Evolutionary conservation across 148 eudicot genomes (phyloP), one percentile per base, ranked within the genome.

Genomic region (Polygonum maritimum): DNA sequence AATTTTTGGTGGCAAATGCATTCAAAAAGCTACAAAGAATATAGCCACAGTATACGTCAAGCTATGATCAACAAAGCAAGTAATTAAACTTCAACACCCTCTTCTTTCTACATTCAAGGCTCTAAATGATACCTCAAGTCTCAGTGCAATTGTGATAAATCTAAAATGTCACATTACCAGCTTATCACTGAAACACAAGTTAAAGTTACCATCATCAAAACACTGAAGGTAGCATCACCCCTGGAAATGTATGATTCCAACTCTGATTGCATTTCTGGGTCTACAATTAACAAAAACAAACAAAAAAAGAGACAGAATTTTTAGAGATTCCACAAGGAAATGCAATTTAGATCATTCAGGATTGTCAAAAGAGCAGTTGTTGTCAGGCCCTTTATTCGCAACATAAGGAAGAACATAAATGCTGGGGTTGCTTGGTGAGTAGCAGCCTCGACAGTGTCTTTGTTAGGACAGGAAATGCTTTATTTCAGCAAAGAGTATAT

Each of bases 211-310:
- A 92, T 88, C 63, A 88, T 77, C 65, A 78, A 81, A 48, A 94
- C 87, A 54, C 65, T 80, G 82, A 92, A 94, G 76, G 79, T 74
- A 44, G 96, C 98, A 79, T 87, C 85, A 63, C 97, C 93, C 75
- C 78, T 86, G 69, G 88, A 88, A 67, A 87, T 75, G 73, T 88
- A 78, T 4, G 87, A 80, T 82, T 90, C 88, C 47, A 94, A 89
- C 85, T 92, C 96, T 80, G 81, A 80, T 77, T 92, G 93, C 97
- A 94, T 94, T 48, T 90, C 97, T 80, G 88, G 90, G 79, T 92
- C 98, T 94, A 85, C 77, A 83, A 77, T n/a, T n/a, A n/a, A n/a
- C n/a, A 80, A 75, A 26, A 75, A 21, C 26, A 63, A 73, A n/a
- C n/a, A n/a, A 40, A 40, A 40, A 40, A 3, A 40, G 7, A 40